Base-by-base conservation (phyloP, 2,329 filamentous ascomycete species). In the Calonectria crousiana region DNA sequence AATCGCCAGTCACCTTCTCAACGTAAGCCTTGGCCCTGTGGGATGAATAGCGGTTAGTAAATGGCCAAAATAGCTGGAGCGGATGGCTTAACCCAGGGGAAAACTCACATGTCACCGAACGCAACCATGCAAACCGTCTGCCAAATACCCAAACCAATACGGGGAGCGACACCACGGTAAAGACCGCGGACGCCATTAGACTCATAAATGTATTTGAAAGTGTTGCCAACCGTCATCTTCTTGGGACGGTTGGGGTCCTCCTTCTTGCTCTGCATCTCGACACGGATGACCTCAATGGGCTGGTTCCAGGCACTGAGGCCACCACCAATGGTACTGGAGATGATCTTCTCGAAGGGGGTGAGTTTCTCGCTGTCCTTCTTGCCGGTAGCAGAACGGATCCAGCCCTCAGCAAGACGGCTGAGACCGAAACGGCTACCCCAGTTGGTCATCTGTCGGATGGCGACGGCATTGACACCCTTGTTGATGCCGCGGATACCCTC, bases 61-160 rank as follows among this genome's bases (percentile, higher is more conserved):
- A 47, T 38, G 18, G 68, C 66, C 67, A 52, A 9, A 13, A n/a
- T 56, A 47, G 60, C 20, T 13, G 16, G 13, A 62, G 14, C 14
- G 20, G 16, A 23, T 67, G 20, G 18, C 14, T 32, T 36, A 47
- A 8, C 10, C 38, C 18, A 14, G 6, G 38, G 30, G 53, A 53
- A 77, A 74, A 92, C 95, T 90, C 88, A 97, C 95, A 98, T 96
- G 88, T 98, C 97, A 88, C 97, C 97, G 86, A 98, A 90, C 83
- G 96, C 97, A 87, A 99, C 97, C 97, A 99, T 99, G 91, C 97
- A 99, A 83, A 99, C 94, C 76, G 97, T 99, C 91, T 99, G 97
- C 97, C 97, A 99, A 88, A 99, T 92, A 84, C 97, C 94, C 78
- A 99, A 93, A 81, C 96, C 96, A 84, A 99, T 96, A 85, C 97